phyloP scores from a whole-genome alignment of 768 basidiomycete genomes.

The Amanita exitialis region DNA sequence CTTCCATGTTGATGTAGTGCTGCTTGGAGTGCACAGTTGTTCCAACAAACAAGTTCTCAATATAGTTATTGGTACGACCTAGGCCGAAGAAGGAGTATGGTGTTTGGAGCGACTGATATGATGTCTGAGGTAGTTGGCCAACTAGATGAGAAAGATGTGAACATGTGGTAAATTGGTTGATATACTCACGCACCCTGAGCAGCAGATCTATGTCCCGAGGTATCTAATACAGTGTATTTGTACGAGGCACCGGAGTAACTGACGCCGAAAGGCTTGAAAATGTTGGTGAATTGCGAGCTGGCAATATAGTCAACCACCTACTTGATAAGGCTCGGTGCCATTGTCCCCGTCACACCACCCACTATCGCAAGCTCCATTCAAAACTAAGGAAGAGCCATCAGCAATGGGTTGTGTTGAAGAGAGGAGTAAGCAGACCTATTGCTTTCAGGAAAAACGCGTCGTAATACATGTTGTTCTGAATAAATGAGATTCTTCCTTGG shows the following conservation, averaged over 20 bases:
- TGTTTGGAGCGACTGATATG: conserved; percentile 82
- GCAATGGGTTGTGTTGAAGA: not conserved
- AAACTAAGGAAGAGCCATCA: conserved; percentile 33
- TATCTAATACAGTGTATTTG: conserved; percentile 95
- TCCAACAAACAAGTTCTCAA: conserved; percentile 96
- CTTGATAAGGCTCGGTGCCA: conserved; percentile 60
- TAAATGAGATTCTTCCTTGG: conserved; percentile 56
- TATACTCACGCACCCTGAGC: conserved; percentile 59
- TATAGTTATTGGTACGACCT: conserved; percentile 97
- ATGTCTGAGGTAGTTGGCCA: conserved; percentile 86
- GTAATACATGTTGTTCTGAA: conserved; percentile 97
- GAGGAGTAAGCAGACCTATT: conserved; percentile 49
- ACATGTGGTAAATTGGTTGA: not conserved
- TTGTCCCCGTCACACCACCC: conserved; percentile 63
- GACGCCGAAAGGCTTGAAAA: conserved; percentile 76
- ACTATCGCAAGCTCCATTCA: conserved; percentile 88
- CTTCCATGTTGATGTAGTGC: conserved; percentile 90
- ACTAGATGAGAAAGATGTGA: conserved; percentile 34
- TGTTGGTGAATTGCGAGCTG: conserved; percentile 1
- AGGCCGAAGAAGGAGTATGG: conserved; percentile 96
- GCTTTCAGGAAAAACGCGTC: conserved; percentile 99
- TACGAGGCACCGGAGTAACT: conserved; percentile 92
- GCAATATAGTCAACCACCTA: conserved; percentile 23
- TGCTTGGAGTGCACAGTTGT: conserved; percentile 63
- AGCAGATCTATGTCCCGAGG: conserved; percentile 77